These are phyloP conservation scores for Yamadazyma triangularis DNA, from an alignment of 1,139 yeast genomes.

Conservation along the genomic window DNA sequence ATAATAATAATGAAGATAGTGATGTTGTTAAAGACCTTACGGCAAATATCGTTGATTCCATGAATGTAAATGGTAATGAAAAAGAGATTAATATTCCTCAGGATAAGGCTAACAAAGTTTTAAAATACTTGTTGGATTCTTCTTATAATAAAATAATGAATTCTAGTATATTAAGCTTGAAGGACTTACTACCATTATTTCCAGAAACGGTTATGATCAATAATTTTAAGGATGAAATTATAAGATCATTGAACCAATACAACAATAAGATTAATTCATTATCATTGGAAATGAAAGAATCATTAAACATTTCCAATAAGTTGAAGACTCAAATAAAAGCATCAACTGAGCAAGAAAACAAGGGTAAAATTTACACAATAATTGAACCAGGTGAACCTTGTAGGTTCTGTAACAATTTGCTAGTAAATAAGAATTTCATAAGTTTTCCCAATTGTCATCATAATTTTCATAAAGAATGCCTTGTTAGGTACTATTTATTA, in stretches of 20 bases:
- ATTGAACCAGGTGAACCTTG: constrained; percentile 88
- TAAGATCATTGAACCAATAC: constrained; percentile 69
- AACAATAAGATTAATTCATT: constrained; percentile 60
- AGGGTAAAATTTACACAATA: constrained; percentile 33
- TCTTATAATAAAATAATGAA: constrained; percentile 17
- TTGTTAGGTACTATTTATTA: constrained; percentile 54
- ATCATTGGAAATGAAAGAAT: constrained; percentile 72
- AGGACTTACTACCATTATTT: constrained; percentile 77
- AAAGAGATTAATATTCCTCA: neutral
- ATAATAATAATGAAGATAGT: neutral
- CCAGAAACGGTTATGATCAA: constrained; percentile 83
- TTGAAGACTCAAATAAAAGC: constrained; percentile 56
- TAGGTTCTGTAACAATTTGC: constrained; percentile 58
- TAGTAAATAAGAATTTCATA: constrained; percentile 70
- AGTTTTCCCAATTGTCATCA: constrained; percentile 86
- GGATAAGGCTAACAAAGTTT: constrained; percentile 15
- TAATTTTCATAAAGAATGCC: constrained; percentile 85
- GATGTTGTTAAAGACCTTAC: constrained; percentile 3
- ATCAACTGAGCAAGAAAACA: constrained; percentile 41
- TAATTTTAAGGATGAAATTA: constrained; percentile 78
- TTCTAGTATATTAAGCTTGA: constrained; percentile 49
- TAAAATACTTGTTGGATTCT: constrained; percentile 23
- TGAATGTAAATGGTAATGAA: neutral
- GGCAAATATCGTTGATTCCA: constrained; percentile 4
- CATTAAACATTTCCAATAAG: constrained; percentile 58